These are phyloP conservation scores for Solanum chiquidenum DNA, from an alignment of 257 asterid genomes.

Conservation along the genomic window DNA sequence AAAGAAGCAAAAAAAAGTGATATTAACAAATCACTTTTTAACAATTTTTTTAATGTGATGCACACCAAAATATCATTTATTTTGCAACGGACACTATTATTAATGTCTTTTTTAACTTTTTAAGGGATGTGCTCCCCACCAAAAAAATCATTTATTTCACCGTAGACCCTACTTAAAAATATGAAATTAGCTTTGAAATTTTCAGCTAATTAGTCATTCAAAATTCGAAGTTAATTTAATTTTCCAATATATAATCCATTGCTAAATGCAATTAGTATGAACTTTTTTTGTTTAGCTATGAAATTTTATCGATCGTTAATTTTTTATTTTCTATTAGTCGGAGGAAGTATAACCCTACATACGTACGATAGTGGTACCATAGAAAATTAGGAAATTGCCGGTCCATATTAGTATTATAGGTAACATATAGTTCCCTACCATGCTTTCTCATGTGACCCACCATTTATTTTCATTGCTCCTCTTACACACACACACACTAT, in stretches of 20 bases:
- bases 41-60: neutral
- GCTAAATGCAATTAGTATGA: too few species aligned
- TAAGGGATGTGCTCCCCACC: neutral
- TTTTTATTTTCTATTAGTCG: too few species aligned
- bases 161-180: neutral
- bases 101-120: neutral
- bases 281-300: accelerated
- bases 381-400: conserved; percentile 32
- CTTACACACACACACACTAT: conserved; percentile 11
- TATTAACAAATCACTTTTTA: neutral
- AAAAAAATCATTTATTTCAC: too few species aligned
- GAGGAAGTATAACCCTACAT: neutral
- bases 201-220: too few species aligned
- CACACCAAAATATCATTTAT: neutral
- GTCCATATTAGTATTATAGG: conserved; percentile 21
- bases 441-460: conserved; percentile 45
- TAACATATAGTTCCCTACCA: conserved; percentile 54
- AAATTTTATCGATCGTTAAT: too few species aligned
- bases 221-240: too few species aligned
- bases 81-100: neutral
- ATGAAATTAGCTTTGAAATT: too few species aligned
- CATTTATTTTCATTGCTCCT: conserved; percentile 22
- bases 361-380: conserved; percentile 19
- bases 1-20: neutral
- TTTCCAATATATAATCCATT: too few species aligned